Evolutionary conservation across 371 early-diverging fungal species (phyloP).

Genomic region (Dinochytrium kinnereticum): DNA sequence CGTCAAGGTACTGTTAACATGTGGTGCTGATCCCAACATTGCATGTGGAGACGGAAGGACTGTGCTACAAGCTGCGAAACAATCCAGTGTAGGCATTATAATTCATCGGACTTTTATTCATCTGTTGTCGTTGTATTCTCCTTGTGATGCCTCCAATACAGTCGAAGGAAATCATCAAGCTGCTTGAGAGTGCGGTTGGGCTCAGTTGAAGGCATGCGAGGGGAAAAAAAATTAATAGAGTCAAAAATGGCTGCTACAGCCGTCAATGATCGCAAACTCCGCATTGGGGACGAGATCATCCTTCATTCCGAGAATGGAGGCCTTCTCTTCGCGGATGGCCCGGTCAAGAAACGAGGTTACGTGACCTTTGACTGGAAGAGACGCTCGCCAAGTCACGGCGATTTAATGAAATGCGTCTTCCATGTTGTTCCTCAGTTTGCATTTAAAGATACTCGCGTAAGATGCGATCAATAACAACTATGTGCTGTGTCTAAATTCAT

Average conservation of each 20-base stretch:
- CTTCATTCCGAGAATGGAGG: constrained; percentile 32
- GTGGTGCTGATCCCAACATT: background rate
- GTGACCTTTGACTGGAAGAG: constrained; percentile 22
- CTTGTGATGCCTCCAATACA: too few species aligned
- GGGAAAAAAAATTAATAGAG: too few species aligned
- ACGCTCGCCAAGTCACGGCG: constrained; percentile 28
- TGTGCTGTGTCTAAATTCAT: background rate
- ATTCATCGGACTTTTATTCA: too few species aligned
- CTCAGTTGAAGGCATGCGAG: too few species aligned
- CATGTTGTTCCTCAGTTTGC: constrained; percentile 38
- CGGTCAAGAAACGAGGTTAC: constrained; percentile 31
- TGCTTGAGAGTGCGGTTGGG: too few species aligned
- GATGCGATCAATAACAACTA: background rate
- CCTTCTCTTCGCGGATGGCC: constrained; percentile 31
- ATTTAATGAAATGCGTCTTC: constrained; percentile 36
- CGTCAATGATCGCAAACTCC: constrained; percentile 1
- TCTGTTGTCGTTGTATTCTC: too few species aligned
- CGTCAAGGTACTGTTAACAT: background rate
- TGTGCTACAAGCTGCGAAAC: background rate
- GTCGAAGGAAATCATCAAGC: too few species aligned
- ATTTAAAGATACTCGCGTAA: constrained; percentile 29
- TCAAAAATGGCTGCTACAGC: background rate
- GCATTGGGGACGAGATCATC: constrained; percentile 35
- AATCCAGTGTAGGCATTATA: background rate
- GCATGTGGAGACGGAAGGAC: background rate